phyloP scores from a whole-genome alignment of 2,329 filamentous ascomycete species.

The Colletotrichum kahawae region DNA sequence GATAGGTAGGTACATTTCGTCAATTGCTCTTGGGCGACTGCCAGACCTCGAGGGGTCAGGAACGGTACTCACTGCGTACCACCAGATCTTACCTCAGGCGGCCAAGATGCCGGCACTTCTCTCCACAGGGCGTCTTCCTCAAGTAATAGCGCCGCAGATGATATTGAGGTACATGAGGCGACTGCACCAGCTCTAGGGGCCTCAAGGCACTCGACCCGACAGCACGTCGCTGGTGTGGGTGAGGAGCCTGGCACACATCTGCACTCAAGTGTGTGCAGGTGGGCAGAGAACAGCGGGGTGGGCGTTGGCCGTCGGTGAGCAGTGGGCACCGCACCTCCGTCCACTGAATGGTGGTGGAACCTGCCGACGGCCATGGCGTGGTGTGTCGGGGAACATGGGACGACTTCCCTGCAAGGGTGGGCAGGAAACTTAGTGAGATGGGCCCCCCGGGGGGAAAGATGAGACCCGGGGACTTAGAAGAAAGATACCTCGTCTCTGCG shows the following conservation, averaged over 20 bases:
- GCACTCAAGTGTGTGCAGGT: neutral
- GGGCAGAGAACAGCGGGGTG: neutral
- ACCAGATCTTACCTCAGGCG: neutral
- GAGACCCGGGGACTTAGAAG: neutral
- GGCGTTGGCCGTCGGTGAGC: neutral
- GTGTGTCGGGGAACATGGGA: conserved; percentile 16
- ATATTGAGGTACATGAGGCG: neutral
- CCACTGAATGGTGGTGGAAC: neutral
- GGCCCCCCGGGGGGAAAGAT: neutral
- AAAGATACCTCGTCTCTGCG: neutral
- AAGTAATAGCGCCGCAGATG: neutral
- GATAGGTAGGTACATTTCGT: neutral
- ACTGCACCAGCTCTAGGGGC: neutral
- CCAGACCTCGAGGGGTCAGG: neutral
- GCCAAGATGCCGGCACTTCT: neutral
- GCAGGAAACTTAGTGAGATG: neutral
- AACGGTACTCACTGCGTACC: neutral
- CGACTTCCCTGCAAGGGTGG: neutral
- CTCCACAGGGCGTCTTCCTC: neutral
- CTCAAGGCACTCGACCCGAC: neutral
- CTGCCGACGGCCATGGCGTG: conserved; percentile 7
- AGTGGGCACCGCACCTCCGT: neutral
- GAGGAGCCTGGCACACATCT: neutral
- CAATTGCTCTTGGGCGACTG: neutral
- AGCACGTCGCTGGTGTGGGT: neutral